These are phyloP conservation scores for Geum urbanum DNA, from an alignment of 306 rosid genomes.

Conservation along the genomic window DNA sequence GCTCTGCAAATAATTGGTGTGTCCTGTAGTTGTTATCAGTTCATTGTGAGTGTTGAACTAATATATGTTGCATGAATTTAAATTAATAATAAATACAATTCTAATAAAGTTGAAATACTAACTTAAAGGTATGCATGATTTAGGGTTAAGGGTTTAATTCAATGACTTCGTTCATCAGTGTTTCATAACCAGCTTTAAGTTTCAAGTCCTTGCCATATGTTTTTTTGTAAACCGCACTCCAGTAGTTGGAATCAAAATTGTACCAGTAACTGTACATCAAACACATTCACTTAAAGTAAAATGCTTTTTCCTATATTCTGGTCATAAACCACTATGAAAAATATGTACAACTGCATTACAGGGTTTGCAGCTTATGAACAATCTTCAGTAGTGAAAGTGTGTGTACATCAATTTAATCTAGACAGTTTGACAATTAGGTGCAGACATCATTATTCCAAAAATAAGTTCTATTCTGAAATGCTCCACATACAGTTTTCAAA, in stretches of 20 bases:
- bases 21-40: too few relatives aligned
- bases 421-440: neutral
- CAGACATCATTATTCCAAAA: neutral
- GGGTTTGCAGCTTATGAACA: neutral
- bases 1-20: too few relatives aligned
- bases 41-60: too few relatives aligned
- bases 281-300: conserved; percentile 1
- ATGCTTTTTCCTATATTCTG: neutral
- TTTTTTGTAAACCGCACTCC: conserved; percentile 98
- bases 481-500: too few relatives aligned
- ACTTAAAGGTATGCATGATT: too few relatives aligned
- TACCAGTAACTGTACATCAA: conserved; percentile 74
- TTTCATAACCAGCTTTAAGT: conserved; percentile 90
- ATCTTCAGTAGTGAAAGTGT: neutral
- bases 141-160: too few relatives aligned
- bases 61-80: too few relatives aligned
- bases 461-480: neutral
- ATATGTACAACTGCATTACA: neutral
- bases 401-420: neutral
- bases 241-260: conserved; percentile 71
- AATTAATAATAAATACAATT: too few relatives aligned
- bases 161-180: too few relatives aligned
- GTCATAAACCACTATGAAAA: neutral
- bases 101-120: too few relatives aligned
- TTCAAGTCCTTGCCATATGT: conserved; percentile 77